These are phyloP conservation scores for Fusarium annulatum DNA, from an alignment of 2,329 filamentous ascomycete species.

Conservation along the genomic window DNA sequence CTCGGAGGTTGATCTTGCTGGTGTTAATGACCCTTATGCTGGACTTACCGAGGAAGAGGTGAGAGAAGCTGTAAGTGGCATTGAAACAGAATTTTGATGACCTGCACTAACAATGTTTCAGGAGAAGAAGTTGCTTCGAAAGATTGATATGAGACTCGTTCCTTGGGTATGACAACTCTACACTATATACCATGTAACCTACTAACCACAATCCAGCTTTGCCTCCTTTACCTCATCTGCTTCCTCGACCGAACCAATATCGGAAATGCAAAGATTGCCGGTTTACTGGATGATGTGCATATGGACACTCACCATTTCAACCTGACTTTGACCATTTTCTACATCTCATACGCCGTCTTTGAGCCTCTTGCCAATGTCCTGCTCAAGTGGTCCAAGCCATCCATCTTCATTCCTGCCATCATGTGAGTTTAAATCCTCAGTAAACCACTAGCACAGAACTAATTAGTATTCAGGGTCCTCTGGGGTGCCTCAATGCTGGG, in stretches of 20 bases:
- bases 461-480: constrained; percentile 56
- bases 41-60: constrained; percentile 72
- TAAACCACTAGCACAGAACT: constrained; percentile 15
- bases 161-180: constrained; percentile 60
- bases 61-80: constrained; percentile 65
- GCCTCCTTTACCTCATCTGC: constrained; percentile 77
- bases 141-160: constrained; percentile 69
- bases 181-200: background rate
- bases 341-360: constrained; percentile 84
- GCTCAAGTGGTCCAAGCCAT: constrained; percentile 80
- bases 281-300: constrained; percentile 65
- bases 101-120: constrained; percentile 46
- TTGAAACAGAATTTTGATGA: background rate
- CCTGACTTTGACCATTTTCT: constrained; percentile 82
- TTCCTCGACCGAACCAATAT: constrained; percentile 84
- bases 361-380: constrained; percentile 83
- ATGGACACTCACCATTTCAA: constrained; percentile 78
- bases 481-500: constrained; percentile 78
- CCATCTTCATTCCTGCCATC: constrained; percentile 82
- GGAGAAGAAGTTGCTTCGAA: constrained; percentile 72
- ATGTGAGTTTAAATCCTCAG: constrained; percentile 65
- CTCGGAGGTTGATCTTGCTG: constrained; percentile 43
- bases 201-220: constrained; percentile 58
- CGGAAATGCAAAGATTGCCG: constrained; percentile 73
- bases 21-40: constrained; percentile 61